Evolutionary conservation across 257 asterid genomes (phyloP).

Genomic region (Coffea canephora): DNA sequence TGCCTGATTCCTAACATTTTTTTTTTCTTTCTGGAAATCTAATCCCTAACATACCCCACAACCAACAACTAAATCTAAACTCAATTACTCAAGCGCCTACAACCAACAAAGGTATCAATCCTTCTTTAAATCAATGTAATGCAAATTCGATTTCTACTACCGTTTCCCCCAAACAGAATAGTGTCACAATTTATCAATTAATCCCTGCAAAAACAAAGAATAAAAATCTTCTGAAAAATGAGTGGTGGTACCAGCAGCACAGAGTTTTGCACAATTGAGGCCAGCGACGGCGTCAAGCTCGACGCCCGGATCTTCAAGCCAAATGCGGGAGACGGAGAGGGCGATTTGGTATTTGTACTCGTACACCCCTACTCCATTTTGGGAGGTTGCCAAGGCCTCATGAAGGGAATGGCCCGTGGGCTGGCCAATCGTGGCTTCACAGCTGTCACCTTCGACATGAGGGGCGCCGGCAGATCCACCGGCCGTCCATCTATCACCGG

Average conservation of each 20-base stretch:
- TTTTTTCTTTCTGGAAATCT: no score
- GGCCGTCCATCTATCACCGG: conserved; percentile 82
- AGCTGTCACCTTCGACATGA: conserved; percentile 70
- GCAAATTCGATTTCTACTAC: no score
- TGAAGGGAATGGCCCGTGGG: conserved; percentile 72
- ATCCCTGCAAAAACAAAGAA: not conserved
- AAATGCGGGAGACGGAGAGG: conserved; percentile 18
- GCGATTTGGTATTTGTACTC: conserved; percentile 39
- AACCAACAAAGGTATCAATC: not conserved
- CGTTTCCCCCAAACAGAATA: no score
- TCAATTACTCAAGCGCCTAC: no score
- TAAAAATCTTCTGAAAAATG: not conserved
- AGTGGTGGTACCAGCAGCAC: conserved; percentile 24
- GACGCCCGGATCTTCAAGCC: conserved; percentile 57
- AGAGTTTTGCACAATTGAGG: conserved; percentile 46
- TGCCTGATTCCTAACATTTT: no score
- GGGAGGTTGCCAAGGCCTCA: conserved; percentile 79
- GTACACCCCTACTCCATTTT: conserved; percentile 78
- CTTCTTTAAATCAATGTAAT: no score
- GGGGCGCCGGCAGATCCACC: conserved; percentile 84
- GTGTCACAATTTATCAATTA: no score
- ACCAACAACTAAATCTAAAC: not conserved
- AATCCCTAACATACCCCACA: not conserved
- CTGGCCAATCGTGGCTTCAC: conserved; percentile 55
- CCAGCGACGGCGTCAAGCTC: conserved; percentile 42